Percentiles rank a stretch among this genome's conserved stretches.
phyloP scores from a whole-genome alignment of 176 grass and related monocot genomes.

The Hsuehochloa calcarea region DNA sequence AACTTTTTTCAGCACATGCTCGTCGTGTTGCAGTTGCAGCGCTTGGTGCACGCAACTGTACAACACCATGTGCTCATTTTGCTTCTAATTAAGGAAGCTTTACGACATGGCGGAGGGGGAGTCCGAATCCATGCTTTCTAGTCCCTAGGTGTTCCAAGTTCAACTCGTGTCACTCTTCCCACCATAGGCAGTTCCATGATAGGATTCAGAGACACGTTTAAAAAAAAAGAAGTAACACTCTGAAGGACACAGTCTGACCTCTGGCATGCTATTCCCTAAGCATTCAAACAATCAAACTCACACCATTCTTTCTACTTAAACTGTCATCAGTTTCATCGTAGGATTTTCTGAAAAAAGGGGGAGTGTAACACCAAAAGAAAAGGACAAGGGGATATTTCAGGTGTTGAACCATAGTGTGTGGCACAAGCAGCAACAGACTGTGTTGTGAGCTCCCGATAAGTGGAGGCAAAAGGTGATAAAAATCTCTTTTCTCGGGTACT shows the following conservation, averaged over 20 bases:
- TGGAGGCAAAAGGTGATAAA: not conserved
- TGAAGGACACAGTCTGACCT: not conserved
- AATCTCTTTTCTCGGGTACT: not conserved
- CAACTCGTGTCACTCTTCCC: slow-evolving; percentile 3
- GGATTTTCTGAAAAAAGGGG: not conserved
- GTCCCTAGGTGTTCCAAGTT: slow-evolving; percentile 15
- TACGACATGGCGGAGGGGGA: not conserved
- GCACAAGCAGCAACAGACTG: not conserved
- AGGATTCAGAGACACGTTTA: not conserved
- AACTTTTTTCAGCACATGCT: slow-evolving; percentile 25
- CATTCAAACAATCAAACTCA: slow-evolving; percentile 1
- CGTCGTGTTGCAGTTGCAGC: slow-evolving; percentile 8
- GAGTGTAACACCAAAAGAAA: not conserved
- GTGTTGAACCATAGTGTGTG: not conserved
- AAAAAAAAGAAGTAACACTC: not conserved
- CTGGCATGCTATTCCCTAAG: not conserved
- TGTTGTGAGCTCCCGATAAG: slow-evolving; percentile 1
- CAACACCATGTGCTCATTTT: slow-evolving; percentile 34
- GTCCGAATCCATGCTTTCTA: slow-evolving; percentile 23
- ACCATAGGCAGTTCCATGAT: slow-evolving; percentile 3
- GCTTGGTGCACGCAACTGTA: slow-evolving; percentile 6
- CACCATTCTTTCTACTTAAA: not conserved
- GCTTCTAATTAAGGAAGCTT: slow-evolving; percentile 30
- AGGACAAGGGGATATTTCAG: not conserved
- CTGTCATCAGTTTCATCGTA: not conserved